Evolutionary conservation across 257 asterid species (phyloP).

Genomic region (Scutellaria galericulata): DNA sequence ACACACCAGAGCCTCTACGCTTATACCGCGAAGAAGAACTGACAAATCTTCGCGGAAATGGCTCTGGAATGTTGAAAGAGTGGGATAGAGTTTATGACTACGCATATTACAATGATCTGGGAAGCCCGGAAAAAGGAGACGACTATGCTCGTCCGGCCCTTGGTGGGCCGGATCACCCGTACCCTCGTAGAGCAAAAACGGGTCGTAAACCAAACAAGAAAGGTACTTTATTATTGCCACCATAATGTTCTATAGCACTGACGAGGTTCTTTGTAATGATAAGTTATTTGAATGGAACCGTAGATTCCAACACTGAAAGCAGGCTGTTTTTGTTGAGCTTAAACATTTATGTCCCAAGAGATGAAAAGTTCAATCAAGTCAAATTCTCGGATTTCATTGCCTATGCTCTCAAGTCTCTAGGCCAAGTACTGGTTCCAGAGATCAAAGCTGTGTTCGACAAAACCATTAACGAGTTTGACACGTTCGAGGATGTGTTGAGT

Average conservation of each 20-base stretch:
- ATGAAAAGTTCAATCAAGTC: conserved; percentile 72
- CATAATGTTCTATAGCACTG: neutral
- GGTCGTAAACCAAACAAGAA: conserved; percentile 75
- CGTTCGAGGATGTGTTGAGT: conserved; percentile 67
- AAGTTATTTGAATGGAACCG: conserved; percentile 27
- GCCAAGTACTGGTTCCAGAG: conserved; percentile 76
- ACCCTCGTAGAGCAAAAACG: conserved; percentile 87
- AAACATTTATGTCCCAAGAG: conserved; percentile 76
- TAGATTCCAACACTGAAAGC: conserved; percentile 79
- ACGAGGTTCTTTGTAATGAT: neutral
- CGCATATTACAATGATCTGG: conserved; percentile 85
- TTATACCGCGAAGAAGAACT: conserved; percentile 80
- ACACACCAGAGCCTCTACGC: conserved; percentile 70
- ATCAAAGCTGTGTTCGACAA: conserved; percentile 64
- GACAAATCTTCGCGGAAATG: conserved; percentile 64
- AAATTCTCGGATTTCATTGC: conserved; percentile 86
- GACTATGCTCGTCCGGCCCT: conserved; percentile 69
- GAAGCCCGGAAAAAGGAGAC: conserved; percentile 68
- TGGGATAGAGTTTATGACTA: conserved; percentile 97
- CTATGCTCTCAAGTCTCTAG: conserved; percentile 75
- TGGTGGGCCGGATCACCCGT: conserved; percentile 81
- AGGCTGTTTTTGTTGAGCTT: conserved; percentile 62
- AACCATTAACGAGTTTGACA: conserved; percentile 84
- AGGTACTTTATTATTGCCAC: conserved; percentile 42
- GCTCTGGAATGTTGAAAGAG: conserved; percentile 62